Evolutionary conservation across 106 monocot species (phyloP).

Genomic region (Dendrobium nobile): DNA sequence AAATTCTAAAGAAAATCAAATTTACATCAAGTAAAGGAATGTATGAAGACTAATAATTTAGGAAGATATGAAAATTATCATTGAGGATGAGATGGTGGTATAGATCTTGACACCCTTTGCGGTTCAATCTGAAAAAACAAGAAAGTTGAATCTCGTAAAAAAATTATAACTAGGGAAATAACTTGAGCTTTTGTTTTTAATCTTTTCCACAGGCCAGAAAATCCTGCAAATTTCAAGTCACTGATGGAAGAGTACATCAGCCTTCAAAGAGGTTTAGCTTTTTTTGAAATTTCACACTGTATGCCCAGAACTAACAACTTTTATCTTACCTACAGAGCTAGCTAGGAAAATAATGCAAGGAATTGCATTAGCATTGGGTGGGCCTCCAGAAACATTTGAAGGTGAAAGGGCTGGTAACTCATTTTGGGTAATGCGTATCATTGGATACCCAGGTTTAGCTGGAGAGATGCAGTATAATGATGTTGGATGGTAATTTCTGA

Average conservation of each 20-base stretch:
- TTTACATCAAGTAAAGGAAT: neutral
- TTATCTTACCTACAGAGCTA: slow-evolving; percentile 44
- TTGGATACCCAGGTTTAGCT: slow-evolving; percentile 73
- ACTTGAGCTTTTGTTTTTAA: neutral
- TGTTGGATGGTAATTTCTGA: slow-evolving; percentile 67
- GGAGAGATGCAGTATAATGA: slow-evolving; percentile 35
- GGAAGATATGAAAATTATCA: neutral
- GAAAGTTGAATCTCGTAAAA: neutral
- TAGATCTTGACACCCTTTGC: neutral
- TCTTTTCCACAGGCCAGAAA: slow-evolving; percentile 54
- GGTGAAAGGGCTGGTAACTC: slow-evolving; percentile 70
- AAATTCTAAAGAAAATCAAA: neutral
- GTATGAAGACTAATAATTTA: neutral
- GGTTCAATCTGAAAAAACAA: neutral
- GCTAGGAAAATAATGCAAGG: slow-evolving; percentile 93
- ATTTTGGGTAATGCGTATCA: slow-evolving; percentile 81
- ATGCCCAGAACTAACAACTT: neutral
- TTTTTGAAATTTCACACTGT: neutral
- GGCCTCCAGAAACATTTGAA: slow-evolving; percentile 68
- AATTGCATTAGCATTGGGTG: slow-evolving; percentile 88
- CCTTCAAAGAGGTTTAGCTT: slow-evolving; percentile 53
- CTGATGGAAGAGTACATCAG: slow-evolving; percentile 63
- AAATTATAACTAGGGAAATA: neutral
- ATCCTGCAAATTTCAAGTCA: slow-evolving; percentile 55
- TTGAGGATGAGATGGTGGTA: neutral